These are phyloP conservation scores for Elymus sibiricus DNA, from an alignment of 176 grass and related monocot species.

Conservation along the genomic window DNA sequence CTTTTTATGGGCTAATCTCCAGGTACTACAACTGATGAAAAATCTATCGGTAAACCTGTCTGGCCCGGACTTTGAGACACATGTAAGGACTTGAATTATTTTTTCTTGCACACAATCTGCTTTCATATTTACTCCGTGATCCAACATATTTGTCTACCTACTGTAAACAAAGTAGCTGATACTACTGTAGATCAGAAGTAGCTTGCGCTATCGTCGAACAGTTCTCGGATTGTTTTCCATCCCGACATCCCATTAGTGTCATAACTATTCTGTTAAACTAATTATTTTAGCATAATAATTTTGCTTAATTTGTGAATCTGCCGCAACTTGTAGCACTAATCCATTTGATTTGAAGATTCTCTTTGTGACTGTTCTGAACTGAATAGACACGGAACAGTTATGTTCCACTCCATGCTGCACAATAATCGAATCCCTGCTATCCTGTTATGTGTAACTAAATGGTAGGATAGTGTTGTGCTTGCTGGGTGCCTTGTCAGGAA, in stretches of 20 bases:
- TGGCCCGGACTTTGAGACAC: conserved; percentile 73
- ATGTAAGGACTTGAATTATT: conserved; percentile 46
- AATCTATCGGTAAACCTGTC: conserved; percentile 78
- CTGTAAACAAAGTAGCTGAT: background rate
- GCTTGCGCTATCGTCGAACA: background rate
- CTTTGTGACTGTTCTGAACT: background rate
- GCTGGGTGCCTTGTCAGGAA: too few relatives aligned
- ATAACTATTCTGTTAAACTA: background rate
- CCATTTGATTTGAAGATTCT: too few relatives aligned
- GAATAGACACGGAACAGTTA: too few relatives aligned
- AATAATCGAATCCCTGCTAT: background rate
- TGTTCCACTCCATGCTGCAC: background rate
- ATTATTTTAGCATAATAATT: background rate
- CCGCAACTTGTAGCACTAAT: background rate
- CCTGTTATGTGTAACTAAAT: background rate
- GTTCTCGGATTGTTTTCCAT: background rate
- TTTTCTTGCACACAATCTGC: background rate
- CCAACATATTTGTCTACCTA: background rate
- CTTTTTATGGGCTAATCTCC: conserved; percentile 27
- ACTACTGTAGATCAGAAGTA: background rate
- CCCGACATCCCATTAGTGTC: background rate
- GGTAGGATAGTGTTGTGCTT: background rate
- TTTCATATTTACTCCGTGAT: background rate
- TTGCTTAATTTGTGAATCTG: background rate
- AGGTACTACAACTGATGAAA: conserved; percentile 82